Evolutionary conservation across 2,329 filamentous ascomycete genomes (phyloP), one percentile per base, ranked within the genome.

Genomic region (Penicillium hesseltinei): DNA sequence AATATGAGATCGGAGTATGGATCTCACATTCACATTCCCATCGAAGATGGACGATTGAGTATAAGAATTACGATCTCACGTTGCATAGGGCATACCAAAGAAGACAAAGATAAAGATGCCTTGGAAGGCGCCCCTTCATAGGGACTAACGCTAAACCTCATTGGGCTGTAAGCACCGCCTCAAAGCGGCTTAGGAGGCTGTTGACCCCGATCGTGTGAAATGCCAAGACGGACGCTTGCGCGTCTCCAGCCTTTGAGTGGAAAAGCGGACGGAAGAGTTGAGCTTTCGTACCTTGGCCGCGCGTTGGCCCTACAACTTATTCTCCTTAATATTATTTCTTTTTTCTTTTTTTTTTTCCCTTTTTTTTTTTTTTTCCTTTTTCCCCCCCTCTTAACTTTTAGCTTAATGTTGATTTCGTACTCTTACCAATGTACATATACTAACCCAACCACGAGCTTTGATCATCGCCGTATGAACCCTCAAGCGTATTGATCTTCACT

Each of bases 151-250:
- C 51, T 50, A 38, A 44, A 40, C 49, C 44, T 3, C 4, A 49
- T 50, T 43, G 13, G 42, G 40, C 13, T 43, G 56, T 49, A 43
- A 51, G 55, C 42, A 42, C 23, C 19, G 13, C 54, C 53, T 50
- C 47, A 66, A 62, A 62, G 13, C 5, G 57, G 67, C 50, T 53
- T 71, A 71, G 66, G 2, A 57, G 57, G 61, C 64, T 66, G 68
- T 71, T 64, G 69, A 67, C 64, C 68, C 68, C 65, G 65, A 71
- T 71, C 69, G 62, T 59, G 61, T 58, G 36, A 60, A 54, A 51
- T 65, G 71, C 71, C 72, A 74, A 73, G 72, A 70, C 68, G 69
- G 67, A 70, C 65, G 71, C 71, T 74, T 74, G 71, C 71, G 71
- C 71, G 71, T 73, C 71, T 73, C 70, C 71, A 53, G 49, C 43